Percentiles rank a stretch among this genome's conserved stretches.
phyloP scores from a whole-genome alignment of 2,329 filamentous ascomycete species.

The Tolypocladium tundrense region DNA sequence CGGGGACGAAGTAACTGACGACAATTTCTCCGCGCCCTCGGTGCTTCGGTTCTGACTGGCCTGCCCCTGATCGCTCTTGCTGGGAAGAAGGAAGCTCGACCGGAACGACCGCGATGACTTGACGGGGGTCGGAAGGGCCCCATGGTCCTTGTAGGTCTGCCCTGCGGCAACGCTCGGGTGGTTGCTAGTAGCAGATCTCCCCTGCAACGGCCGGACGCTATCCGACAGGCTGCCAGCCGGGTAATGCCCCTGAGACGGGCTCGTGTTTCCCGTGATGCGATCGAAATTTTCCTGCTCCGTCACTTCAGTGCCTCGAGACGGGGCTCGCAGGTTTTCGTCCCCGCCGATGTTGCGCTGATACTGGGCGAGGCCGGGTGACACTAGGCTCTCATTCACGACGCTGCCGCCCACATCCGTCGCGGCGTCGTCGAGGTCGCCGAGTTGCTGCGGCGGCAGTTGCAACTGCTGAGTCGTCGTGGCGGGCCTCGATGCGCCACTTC shows the following conservation, averaged over 20 bases:
- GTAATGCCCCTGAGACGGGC: conserved; percentile 52
- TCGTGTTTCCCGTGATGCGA: conserved; percentile 62
- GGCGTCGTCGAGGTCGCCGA: conserved; percentile 25
- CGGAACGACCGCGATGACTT: conserved; percentile 69
- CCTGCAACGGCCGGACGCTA: conserved; percentile 68
- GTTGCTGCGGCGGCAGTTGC: conserved; percentile 10
- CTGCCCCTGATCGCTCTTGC: conserved; percentile 39
- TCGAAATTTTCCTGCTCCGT: conserved; percentile 66
- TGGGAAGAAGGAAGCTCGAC: conserved; percentile 60
- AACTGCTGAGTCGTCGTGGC: conserved; percentile 28
- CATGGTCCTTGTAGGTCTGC: conserved; percentile 44
- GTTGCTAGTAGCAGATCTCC: conserved; percentile 20
- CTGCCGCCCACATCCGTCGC: conserved; percentile 34
- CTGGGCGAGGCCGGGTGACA: conserved; percentile 37
- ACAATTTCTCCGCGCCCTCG: conserved; percentile 70
- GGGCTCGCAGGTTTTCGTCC: conserved; percentile 44
- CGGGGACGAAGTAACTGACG: conserved; percentile 69
- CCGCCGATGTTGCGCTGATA: conserved; percentile 16
- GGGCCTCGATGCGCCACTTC: conserved; percentile 46
- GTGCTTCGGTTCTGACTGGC: conserved; percentile 44
- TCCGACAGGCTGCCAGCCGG: conserved; percentile 57
- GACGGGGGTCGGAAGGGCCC: conserved; percentile 45
- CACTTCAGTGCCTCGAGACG: conserved; percentile 71
- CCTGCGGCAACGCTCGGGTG: conserved; percentile 49
- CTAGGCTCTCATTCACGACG: conserved; percentile 37